phyloP scores from a whole-genome alignment of 805 yeast species.

The Grigorovia jiainica region DNA sequence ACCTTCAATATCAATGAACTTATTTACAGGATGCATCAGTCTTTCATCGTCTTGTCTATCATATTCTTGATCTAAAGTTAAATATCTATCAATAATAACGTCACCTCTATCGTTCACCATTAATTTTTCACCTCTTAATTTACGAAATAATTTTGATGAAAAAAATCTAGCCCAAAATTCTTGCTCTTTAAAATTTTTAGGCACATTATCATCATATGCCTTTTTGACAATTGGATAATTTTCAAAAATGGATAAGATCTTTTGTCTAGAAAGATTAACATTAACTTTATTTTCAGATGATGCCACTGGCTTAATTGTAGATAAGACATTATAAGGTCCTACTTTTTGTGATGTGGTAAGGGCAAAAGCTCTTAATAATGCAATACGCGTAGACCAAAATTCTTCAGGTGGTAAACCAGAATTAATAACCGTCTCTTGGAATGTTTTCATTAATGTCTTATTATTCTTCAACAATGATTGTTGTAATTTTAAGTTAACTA shows the following conservation, averaged over 20 bases:
- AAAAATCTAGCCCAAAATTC: slow-evolving; percentile 96
- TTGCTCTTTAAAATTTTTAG: slow-evolving; percentile 69
- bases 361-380: slow-evolving; percentile 76
- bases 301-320: slow-evolving; percentile 90
- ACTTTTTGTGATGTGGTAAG: slow-evolving; percentile 72
- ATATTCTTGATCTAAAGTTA: slow-evolving; percentile 57
- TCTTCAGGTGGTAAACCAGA: slow-evolving; percentile 68
- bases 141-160: slow-evolving; percentile 77
- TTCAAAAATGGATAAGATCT: slow-evolving; percentile 78
- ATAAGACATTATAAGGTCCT: slow-evolving; percentile 89
- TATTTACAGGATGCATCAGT: slow-evolving; percentile 43
- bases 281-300: slow-evolving; percentile 88
- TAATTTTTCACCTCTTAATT: slow-evolving; percentile 81
- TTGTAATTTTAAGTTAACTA: slow-evolving; percentile 68
- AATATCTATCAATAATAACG: slow-evolving; percentile 71
- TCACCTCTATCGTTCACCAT: slow-evolving; percentile 74
- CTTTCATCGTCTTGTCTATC: slow-evolving; percentile 36
- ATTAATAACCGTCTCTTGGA: slow-evolving; percentile 80
- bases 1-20: slow-evolving; percentile 69
- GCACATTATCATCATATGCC: slow-evolving; percentile 88
- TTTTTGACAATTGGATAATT: slow-evolving; percentile 86
- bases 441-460: slow-evolving; percentile 57
- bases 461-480: slow-evolving; percentile 67
- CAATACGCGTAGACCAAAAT: slow-evolving; percentile 80
- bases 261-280: slow-evolving; percentile 85